Evolutionary conservation across 768 basidiomycete genomes (phyloP), one percentile per base, ranked within the genome.

Genomic region (Lentinus brumalis): DNA sequence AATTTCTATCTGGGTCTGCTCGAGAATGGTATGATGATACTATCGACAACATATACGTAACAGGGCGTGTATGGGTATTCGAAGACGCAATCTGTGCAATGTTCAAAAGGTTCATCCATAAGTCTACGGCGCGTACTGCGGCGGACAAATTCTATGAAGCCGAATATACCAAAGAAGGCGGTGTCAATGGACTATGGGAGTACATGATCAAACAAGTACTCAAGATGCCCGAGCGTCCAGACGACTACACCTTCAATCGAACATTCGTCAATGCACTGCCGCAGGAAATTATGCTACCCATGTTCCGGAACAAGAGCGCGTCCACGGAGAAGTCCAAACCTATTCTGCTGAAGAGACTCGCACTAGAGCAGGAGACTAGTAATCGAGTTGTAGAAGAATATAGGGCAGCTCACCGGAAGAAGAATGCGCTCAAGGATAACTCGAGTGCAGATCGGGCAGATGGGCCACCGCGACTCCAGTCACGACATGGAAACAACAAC

Each of bases 171-270:
- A 42, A 44, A 18, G 31, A 42, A 9, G 32, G 40, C 2, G 53
- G 53, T 18, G 41, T 54, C 5, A 54, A 14, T 30, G 41, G 53
- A 15, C 41, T 54, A n/a, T 54, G 53, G 53, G 53, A 54, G 10
- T 42, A 40, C 5, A 1, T 54, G 2, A 10, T 41, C 41, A 41
- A 41, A 41, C 11, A n/a, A 30, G 11, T 42, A 1, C 40, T 54
- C 21, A 54, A 54, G 41, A 54, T 54, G 53, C 53, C 53, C 2
- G 40, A 30, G 6, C 18, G 15, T 9, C 53, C 53, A 5, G 53
- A 54, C 8, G 42, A 54, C 16, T 54, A 54, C 53, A 29, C 53
- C 10, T 54, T 54, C 41, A 54, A 54, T 16, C 10, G 14, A 5
- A 21, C 26, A 8, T 44, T 54, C 5, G 10, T 54, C 3, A 41